Evolutionary conservation across 75 land plant genomes (phyloP).

Genomic region (Larix kaempferi): DNA sequence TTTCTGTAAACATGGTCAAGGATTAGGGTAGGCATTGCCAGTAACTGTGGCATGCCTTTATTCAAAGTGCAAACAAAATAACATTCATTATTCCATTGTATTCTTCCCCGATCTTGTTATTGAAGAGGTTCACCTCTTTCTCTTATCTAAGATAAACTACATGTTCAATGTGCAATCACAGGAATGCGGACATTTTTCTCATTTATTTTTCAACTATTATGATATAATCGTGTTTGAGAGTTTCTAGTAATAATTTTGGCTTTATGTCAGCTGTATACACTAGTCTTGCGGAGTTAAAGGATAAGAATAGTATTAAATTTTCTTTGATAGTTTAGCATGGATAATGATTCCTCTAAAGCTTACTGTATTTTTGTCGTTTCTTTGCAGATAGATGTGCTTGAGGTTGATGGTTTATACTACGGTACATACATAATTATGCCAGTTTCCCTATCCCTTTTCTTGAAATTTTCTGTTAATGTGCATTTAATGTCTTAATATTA

Average conservation of each 20-base stretch:
- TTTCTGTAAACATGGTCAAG: background rate
- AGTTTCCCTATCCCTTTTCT: background rate
- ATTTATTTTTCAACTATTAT: background rate
- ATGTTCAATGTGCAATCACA: background rate
- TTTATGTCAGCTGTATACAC: background rate
- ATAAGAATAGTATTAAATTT: background rate
- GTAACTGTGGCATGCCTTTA: background rate
- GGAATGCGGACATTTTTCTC: background rate
- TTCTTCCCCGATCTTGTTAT: background rate
- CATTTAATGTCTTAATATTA: background rate
- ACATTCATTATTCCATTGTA: background rate
- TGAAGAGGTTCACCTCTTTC: background rate
- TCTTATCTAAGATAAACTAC: background rate
- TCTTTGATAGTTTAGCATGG: background rate
- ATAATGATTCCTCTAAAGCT: background rate
- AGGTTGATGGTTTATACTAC: slow-evolving; percentile 91
- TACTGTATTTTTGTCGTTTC: background rate
- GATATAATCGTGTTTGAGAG: background rate
- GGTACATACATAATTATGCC: slow-evolving; percentile 40
- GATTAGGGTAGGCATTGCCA: background rate
- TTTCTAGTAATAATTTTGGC: background rate
- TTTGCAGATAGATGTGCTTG: slow-evolving; percentile 96
- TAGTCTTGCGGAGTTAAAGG: background rate
- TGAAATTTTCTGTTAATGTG: background rate
- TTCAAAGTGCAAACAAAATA: background rate